Base-by-base conservation (phyloP, 768 basidiomycete genomes). In the Russula virescens region DNA sequence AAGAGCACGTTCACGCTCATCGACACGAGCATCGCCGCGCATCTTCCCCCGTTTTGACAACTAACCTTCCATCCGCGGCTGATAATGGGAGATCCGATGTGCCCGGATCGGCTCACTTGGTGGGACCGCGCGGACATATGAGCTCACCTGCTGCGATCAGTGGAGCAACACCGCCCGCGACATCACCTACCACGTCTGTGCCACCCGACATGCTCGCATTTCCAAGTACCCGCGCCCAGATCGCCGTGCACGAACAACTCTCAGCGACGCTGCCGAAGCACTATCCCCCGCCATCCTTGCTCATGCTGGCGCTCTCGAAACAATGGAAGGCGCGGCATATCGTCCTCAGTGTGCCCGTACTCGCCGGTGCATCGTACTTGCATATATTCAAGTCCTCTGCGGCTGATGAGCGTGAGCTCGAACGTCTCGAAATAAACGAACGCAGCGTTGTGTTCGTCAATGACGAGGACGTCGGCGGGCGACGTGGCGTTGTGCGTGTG, bases 361-460 rank as follows among this genome's bases (percentile, higher is more conserved):
- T 71, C 8, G 78, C 80, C 16, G 73, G 77, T 16, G 76, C 76
- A 25, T 84, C 70, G 18, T 84, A 88, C 69, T 75, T 91, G 34
- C 90, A 92, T 70, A 71, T 92, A 42, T 92, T 91, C 78, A 89
- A 90, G 71, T 77, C 80, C 10, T 66, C 79, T 5, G 74, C 75
- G 13, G 72, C 78, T 11, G 84, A 86, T 21, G 88, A 89, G 65
- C 81, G 75, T 55, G 90, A 92, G 72, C 64, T 90, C 7, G 88
- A 92, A 72, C 77, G 90, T 47, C 73, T 91, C 38, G 84, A 85
- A 69, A 89, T 92, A 66, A 86, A 85, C 62, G 87, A 88, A 67
- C 83, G 87, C 38, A 89, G 85, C 54, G 84, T 87, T 55, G 86
- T 89, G 16, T 91, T 85, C 65, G 81, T 92, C 23, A 81, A 88